These are phyloP conservation scores for Termitomyces sp. DNA, from an alignment of 768 basidiomycete genomes.

Conservation along the genomic window DNA sequence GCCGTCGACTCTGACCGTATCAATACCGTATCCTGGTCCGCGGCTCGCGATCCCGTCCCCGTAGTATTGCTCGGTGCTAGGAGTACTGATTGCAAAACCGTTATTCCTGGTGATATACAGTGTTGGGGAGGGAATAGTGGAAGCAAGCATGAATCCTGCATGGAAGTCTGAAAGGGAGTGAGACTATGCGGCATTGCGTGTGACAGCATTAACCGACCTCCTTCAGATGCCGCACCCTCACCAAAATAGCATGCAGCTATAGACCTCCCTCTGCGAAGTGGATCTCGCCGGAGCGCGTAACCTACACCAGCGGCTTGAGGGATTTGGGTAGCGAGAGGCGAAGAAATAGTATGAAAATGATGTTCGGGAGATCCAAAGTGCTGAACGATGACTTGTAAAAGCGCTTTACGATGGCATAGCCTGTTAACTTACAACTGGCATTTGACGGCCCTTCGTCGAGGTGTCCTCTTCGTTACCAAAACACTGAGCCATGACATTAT, in stretches of 20 bases:
- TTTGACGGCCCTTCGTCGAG: constrained; percentile 82
- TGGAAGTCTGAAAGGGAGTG: constrained; percentile 66
- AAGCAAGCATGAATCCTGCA: constrained; percentile 79
- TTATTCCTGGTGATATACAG: constrained; percentile 78
- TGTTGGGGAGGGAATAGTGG: constrained; percentile 69
- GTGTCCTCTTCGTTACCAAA: constrained; percentile 82
- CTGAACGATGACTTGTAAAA: constrained; percentile 26
- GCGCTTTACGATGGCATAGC: neutral
- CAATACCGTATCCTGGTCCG: constrained; percentile 89
- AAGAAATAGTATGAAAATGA: constrained; percentile 94
- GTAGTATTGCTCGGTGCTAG: constrained; percentile 80
- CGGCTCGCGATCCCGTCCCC: constrained; percentile 92
- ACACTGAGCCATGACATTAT: constrained; percentile 87
- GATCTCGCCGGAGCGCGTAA: constrained; percentile 80
- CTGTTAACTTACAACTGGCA: constrained; percentile 71
- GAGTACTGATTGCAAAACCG: constrained; percentile 94
- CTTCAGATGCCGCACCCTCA: constrained; percentile 92
- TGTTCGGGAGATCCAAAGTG: constrained; percentile 82
- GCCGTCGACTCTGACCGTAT: constrained; percentile 89
- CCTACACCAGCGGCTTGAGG: constrained; percentile 93
- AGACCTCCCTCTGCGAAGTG: constrained; percentile 56
- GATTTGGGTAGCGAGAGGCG: constrained; percentile 89
- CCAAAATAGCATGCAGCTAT: constrained; percentile 90
- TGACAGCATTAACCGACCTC: constrained; percentile 34
- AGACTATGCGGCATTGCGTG: neutral